Evolutionary conservation across 2,329 filamentous ascomycete genomes (phyloP), one percentile per base, ranked within the genome.

Genomic region (Alternaria postmessia): DNA sequence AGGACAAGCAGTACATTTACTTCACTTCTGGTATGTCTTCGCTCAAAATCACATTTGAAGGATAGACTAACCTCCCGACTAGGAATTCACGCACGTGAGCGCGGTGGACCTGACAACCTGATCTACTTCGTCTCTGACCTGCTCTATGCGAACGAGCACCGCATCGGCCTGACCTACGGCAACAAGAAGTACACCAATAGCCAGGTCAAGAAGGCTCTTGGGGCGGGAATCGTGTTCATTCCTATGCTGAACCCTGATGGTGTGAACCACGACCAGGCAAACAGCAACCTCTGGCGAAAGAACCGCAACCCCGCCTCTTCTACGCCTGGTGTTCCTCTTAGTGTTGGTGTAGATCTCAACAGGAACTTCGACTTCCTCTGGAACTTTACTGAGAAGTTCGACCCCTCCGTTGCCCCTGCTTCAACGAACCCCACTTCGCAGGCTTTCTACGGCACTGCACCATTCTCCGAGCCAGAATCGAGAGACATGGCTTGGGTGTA

Each of bases 51-150:
- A 7, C 14, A 6, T 18, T 16, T 20, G 1, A 32, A 8, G 18
- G 14, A 11, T 16, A n/a, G 26, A 38, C 46, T 49, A 7, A 49
- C 20, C 12, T 16, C 6, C 30, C 7, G 14, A 49, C 2, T 36
- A 49, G 46, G 46, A 14, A 83, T 87, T 30, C 86, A 88, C 63
- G 84, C 86, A 4, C 83, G 86, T 20, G 86, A 88, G 74, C 82
- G 86, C 18, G 86, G 86, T n/a, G 84, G 82, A 0, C 81, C 86
- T 0, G 86, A 88, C 68, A 81, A 84, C 59, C 76, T 88, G 9
- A 76, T 88, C 43, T 87, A 87, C 77, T 88, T 87, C 73, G 77
- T 87, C 39, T 78, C 83, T 1, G 86, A 88, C 68, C 78, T 88
- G 7, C 79, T 88, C 2, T 81, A 81, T 52, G 86, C 86, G 12